Evolutionary conservation across 2,329 filamentous ascomycete species (phyloP), one percentile per base, ranked within the genome.

Genomic region (Calonectria honghensis): DNA sequence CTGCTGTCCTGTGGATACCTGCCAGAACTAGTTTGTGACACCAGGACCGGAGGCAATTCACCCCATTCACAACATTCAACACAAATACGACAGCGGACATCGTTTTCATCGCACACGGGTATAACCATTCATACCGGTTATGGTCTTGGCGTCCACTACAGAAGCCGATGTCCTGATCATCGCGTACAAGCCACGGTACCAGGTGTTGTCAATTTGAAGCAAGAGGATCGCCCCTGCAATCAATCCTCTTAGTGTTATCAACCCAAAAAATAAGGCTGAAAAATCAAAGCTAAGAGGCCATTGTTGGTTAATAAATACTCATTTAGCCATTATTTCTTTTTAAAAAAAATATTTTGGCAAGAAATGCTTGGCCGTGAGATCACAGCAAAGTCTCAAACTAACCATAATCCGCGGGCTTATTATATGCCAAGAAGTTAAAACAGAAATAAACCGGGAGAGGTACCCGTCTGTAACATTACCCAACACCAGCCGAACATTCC

Each of bases 201-300:
- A 7, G 41, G n/a, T 48, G 11, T n/a, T 39, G 14, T 57, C n/a
- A 52, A 66, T 18, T 57, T 48, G 69, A 57, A 57, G 68, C 68
- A 57, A 35, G 14, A 41, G 18, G 13, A 20, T 29, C n/a, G 32
- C 59, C 68, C 68, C 48, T 71, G n/a, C 27, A 57, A 41, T 71
- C 20, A 66, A 35, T 14, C 29, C 16, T 37, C n/a, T 2, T 4
- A 6, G 39, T 20, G 1, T 27, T 37, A 29, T 14, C 10, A 57
- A 13, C 0, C 29, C 3, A 1, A 39, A 13, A 13, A 37, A 37
- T 10, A 37, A 37, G 9, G 6, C 32, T 10, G 6, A 14, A 39
- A 39, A 39, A 39, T 10, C 32, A 39, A 37, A 3, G 6, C 35
- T 10, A 3, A 10, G 9, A 37, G 35, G 6, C 10, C 11, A 37